Base-by-base conservation (phyloP, 768 basidiomycete genomes). In the Mycena epipterygia region DNA sequence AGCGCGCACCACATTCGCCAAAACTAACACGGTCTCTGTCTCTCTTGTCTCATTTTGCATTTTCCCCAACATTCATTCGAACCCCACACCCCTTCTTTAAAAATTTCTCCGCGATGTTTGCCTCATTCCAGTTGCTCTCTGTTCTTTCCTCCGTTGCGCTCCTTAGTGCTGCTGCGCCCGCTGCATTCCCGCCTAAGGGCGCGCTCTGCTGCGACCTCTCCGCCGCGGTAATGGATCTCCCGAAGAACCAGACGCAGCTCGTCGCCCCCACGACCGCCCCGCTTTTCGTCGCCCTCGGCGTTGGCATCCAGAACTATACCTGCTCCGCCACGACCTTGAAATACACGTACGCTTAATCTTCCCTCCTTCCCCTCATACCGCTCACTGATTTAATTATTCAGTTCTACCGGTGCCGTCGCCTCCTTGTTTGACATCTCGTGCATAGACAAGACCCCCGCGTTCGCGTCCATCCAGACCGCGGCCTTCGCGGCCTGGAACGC, bases 291-390 rank as follows among this genome's bases (percentile, higher is more conserved):
- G 82, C 82, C 9, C 75, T 89, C 32, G 86, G 81, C 23, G 76
- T 88, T 55, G 86, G 76, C 23, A 73, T 82, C 52, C 84, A 85
- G 72, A 85, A 85, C 75, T 86, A 85, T 75, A 85, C 81, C 25
- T 85, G 85, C 73, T 75, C 61, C 42, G 67, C 72, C 1, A 8
- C 44, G 75, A 79, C 67, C 81, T 65, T 70, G 30, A 81, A 80
- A 78, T 85, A 76, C 74, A 75, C 78, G 85, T 85, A 66, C 53
- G 82, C 60, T n/a, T n/a, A n/a, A 7, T 25, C 53, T 27, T 72
- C 17, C 16, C 42, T 27, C 25, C 35, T 9, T 37, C 30, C 13
- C 25, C 13, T 11, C 14, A 29, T 17, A 48, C 17, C 1, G 52
- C 17, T 14, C 32, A 48, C 29, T 41, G 4, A 39, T 12, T 12